Conservation (phyloP, 202 grass and related monocot genomes). For the Setaria viridis region DNA sequence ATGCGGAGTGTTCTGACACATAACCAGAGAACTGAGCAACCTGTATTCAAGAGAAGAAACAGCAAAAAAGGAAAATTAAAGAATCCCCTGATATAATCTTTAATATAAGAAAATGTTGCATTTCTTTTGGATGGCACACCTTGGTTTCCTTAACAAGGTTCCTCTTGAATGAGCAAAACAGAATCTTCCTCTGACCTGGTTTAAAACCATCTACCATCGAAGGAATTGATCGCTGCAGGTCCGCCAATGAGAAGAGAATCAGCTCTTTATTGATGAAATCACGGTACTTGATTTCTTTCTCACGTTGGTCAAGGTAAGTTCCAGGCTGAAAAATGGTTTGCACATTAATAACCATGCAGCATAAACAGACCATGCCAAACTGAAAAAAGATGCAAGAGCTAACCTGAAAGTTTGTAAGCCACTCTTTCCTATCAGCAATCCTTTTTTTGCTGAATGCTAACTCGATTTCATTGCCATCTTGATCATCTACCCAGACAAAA, state of each 20-base stretch:
- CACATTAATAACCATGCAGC: constrained; percentile 29
- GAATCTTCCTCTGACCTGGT: constrained; percentile 94
- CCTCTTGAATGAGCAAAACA: constrained; percentile 90
- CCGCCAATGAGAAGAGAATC: constrained; percentile 91
- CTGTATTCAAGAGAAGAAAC: constrained; percentile 34
- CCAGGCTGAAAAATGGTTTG: constrained; percentile 61
- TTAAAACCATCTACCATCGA: constrained; percentile 98
- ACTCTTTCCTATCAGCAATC: constrained; percentile 74
- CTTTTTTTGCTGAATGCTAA: constrained; percentile 95
- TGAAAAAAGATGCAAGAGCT: background rate
- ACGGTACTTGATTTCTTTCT: constrained; percentile 73
- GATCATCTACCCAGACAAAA: constrained; percentile 66
- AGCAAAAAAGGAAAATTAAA: background rate
- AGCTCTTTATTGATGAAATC: constrained; percentile 98
- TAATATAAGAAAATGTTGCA: background rate
- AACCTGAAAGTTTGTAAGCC: constrained; percentile 89
- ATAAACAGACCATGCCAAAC: background rate
- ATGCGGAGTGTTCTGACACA: constrained; percentile 93
- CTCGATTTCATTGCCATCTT: constrained; percentile 79
- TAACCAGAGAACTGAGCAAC: constrained; percentile 94
- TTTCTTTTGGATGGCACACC: constrained; percentile 46
- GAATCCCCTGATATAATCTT: background rate
- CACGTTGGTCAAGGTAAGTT: constrained; percentile 70
- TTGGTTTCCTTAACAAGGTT: constrained; percentile 85
- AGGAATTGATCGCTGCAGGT: constrained; percentile 92